A percentile compares a stretch with the other conserved stretches of the same genome.
These are phyloP conservation scores for Nepenthes gracilis DNA, from an alignment of 148 eudicot genomes.

Conservation along the genomic window DNA sequence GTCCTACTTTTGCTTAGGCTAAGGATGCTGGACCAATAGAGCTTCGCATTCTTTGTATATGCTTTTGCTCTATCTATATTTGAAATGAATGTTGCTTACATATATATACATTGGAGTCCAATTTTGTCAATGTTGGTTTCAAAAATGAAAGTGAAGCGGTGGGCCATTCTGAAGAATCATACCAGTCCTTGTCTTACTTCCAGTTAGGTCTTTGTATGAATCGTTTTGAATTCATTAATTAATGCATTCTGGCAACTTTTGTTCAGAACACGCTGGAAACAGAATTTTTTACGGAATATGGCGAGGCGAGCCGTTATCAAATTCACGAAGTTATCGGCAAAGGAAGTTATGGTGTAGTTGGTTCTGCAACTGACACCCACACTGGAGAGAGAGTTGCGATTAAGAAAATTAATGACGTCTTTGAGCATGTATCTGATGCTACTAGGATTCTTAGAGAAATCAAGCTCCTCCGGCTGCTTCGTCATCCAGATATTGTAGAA, in stretches of 20 bases:
- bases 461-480: slow-evolving; percentile 79
- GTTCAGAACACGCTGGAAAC: slow-evolving; percentile 1
- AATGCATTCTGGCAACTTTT: background rate
- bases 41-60: too few relatives aligned
- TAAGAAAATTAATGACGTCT: slow-evolving; percentile 87
- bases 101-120: too few relatives aligned
- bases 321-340: slow-evolving; percentile 83
- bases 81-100: too few relatives aligned
- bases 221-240: too few relatives aligned
- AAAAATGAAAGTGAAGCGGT: too few relatives aligned
- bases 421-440: slow-evolving; percentile 97
- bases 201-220: too few relatives aligned
- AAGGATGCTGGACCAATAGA: too few relatives aligned
- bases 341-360: slow-evolving; percentile 96
- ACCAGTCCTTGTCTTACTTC: too few relatives aligned
- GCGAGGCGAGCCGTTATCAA: slow-evolving; percentile 81
- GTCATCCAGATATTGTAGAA: slow-evolving; percentile 89
- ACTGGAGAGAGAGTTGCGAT: slow-evolving; percentile 89
- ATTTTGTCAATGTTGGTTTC: too few relatives aligned
- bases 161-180: too few relatives aligned
- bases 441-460: slow-evolving; percentile 90
- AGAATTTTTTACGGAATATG: slow-evolving; percentile 93
- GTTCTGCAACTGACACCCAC: slow-evolving; percentile 74
- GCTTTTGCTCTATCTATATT: too few relatives aligned
- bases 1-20: too few relatives aligned